Conservation (phyloP, 2,329 filamentous ascomycete species). For the Rachicladosporium sp. region DNA sequence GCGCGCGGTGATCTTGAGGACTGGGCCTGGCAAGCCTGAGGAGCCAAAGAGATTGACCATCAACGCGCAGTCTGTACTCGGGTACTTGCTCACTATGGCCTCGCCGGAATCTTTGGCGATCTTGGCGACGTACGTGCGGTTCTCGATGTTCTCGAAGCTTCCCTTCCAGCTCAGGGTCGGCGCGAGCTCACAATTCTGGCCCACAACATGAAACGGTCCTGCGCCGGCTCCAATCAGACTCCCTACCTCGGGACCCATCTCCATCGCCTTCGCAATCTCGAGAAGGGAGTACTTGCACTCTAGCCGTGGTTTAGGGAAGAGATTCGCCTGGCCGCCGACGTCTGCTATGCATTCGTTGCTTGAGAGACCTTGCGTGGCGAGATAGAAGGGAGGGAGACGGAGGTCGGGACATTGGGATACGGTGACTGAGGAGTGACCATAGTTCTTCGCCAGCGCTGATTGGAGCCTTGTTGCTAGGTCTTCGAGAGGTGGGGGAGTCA, state of each 20-base stretch:
- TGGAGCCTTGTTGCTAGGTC: slow-evolving; percentile 12
- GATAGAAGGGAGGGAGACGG: slow-evolving; percentile 13
- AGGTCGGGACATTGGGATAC: slow-evolving; percentile 18
- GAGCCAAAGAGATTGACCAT: slow-evolving; percentile 22
- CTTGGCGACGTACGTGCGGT: slow-evolving; percentile 24
- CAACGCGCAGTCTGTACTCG: slow-evolving; percentile 17
- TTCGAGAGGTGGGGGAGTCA: slow-evolving; percentile 15
- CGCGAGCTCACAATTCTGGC: slow-evolving; percentile 18
- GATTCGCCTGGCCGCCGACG: slow-evolving; percentile 20
- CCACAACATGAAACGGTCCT: slow-evolving; percentile 18
- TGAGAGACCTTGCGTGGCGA: slow-evolving; percentile 16
- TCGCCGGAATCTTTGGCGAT: slow-evolving; percentile 27
- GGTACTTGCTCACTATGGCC: slow-evolving; percentile 7
- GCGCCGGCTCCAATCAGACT: slow-evolving; percentile 19
- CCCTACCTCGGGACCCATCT: slow-evolving; percentile 12
- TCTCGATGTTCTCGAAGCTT: slow-evolving; percentile 12
- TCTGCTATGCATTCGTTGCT: slow-evolving; percentile 18
- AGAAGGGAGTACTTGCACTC: slow-evolving; percentile 19
- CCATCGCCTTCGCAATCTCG: slow-evolving; percentile 15
- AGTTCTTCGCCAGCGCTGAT: slow-evolving; percentile 16
- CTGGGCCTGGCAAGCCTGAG: slow-evolving; percentile 12
- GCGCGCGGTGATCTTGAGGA: slow-evolving; percentile 18
- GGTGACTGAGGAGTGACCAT: slow-evolving; percentile 10
- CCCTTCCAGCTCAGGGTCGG: slow-evolving; percentile 18
- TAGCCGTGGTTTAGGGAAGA: slow-evolving; percentile 18